Conservation (phyloP, 2,329 filamentous ascomycete genomes). For the Juglanconis juglandina region DNA sequence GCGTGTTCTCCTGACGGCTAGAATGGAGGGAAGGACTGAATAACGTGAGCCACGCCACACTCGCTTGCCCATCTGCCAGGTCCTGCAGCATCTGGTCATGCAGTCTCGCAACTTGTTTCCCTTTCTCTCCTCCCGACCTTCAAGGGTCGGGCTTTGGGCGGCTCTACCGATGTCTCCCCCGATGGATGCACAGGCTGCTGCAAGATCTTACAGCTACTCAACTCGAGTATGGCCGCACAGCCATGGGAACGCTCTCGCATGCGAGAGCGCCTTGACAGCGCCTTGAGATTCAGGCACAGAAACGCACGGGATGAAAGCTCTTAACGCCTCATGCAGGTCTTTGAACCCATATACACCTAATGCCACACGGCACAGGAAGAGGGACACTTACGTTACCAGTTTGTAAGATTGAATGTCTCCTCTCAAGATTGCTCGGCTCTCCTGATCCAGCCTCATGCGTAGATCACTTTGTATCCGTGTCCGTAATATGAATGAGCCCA, state of each 20-base stretch:
- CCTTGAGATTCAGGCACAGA: not conserved
- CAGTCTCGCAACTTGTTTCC: not conserved
- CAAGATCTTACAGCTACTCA: not conserved
- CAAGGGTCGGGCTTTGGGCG: not conserved
- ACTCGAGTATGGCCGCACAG: not conserved
- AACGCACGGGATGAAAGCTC: not conserved
- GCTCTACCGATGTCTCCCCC: not conserved
- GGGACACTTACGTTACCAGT: not conserved
- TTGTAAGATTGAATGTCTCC: not conserved
- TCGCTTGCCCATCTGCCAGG: conserved; percentile 4
- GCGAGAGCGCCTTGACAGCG: not conserved
- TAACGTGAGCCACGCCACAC: not conserved
- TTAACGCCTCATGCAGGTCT: not conserved
- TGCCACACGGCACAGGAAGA: not conserved
- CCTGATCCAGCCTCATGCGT: not conserved
- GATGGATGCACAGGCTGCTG: not conserved
- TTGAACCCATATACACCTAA: not conserved
- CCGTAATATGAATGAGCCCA: not conserved
- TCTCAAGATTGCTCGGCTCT: not conserved
- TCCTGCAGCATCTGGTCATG: not conserved
- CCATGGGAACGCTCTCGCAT: not conserved
- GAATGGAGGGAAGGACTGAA: conserved; percentile 6
- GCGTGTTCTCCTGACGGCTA: not conserved
- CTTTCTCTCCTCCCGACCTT: not conserved
- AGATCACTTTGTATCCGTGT: not conserved